Percentiles rank a stretch among this genome's conserved stretches.
Conservation (phyloP, 768 basidiomycete species). For the Tephrocybe sp. region DNA sequence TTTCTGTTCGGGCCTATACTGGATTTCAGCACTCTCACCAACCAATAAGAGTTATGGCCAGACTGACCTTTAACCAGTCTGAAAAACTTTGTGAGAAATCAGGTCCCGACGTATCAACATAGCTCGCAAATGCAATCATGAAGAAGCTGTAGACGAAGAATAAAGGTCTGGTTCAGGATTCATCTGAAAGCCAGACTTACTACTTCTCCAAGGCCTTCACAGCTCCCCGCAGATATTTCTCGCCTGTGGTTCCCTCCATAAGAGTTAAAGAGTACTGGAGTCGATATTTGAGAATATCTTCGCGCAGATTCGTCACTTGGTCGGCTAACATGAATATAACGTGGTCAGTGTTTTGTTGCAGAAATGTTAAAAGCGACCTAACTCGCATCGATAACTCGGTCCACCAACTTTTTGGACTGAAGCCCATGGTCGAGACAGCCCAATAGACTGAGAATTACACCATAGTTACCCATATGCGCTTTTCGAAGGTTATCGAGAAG, state of each 20-base stretch:
- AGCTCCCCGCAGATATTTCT: conserved; percentile 60
- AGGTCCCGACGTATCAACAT: conserved; percentile 59
- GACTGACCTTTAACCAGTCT: conserved; percentile 76
- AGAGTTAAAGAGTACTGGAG: conserved; percentile 83
- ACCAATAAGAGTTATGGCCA: background rate
- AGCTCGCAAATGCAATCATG: conserved; percentile 90
- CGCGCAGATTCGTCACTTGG: conserved; percentile 88
- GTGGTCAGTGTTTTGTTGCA: background rate
- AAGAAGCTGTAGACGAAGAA: conserved; percentile 63
- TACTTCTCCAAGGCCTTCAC: conserved; percentile 85
- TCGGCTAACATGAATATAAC: conserved; percentile 54
- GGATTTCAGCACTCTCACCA: background rate
- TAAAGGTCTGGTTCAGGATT: background rate
- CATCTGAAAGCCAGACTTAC: conserved; percentile 38
- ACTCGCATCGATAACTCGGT: conserved; percentile 81
- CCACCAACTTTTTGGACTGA: conserved; percentile 85
- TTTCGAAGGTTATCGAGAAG: conserved; percentile 86
- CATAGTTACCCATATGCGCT: conserved; percentile 90
- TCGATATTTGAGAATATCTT: conserved; percentile 81
- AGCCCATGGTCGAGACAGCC: conserved; percentile 90
- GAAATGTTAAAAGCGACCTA: conserved; percentile 17
- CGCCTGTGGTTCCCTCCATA: conserved; percentile 62
- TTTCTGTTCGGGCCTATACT: conserved; percentile 72
- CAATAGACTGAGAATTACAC: conserved; percentile 84
- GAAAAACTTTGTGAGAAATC: conserved; percentile 70